phyloP scores from a whole-genome alignment of 75 land plant genomes.

The Sequoiadendron giganteum region DNA sequence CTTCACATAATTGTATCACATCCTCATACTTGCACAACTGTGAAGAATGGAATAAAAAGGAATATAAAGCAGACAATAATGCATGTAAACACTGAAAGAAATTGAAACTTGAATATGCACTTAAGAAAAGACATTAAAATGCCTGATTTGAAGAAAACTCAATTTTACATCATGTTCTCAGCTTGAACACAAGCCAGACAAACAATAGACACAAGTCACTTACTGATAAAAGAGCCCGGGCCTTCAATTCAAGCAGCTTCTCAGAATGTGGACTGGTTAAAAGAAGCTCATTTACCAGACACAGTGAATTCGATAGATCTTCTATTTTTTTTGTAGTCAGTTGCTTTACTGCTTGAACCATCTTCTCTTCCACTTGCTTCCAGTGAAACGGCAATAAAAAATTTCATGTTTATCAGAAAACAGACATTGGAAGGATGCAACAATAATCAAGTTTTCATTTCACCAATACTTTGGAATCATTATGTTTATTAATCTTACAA shows the following conservation, averaged over 20 bases:
- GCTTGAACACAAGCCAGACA: not conserved
- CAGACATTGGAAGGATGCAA: not conserved
- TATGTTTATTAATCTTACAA: not conserved
- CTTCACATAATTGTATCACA: constrained; percentile 61
- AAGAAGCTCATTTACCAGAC: constrained; percentile 59
- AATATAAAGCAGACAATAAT: not conserved
- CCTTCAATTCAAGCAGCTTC: constrained; percentile 70
- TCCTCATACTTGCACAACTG: constrained; percentile 62
- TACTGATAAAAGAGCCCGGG: constrained; percentile 68
- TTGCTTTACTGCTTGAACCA: constrained; percentile 35
- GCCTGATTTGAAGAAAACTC: not conserved
- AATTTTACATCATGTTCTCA: not conserved
- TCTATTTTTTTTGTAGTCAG: constrained; percentile 23
- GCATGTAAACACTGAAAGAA: not conserved
- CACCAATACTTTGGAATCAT: not conserved
- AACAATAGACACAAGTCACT: not conserved
- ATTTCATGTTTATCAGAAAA: not conserved
- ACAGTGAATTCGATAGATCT: constrained; percentile 52
- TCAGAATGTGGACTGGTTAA: constrained; percentile 65
- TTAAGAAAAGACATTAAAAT: not conserved
- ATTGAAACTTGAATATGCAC: not conserved
- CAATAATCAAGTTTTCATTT: not conserved
- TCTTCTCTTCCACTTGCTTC: constrained; percentile 65
- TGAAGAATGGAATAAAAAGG: not conserved
- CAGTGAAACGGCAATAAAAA: constrained; percentile 10